A percentile compares a stretch with the other conserved stretches of the same genome.
Evolutionary conservation across 2,329 filamentous ascomycete species (phyloP).

Genomic region (Alternaria triticina): DNA sequence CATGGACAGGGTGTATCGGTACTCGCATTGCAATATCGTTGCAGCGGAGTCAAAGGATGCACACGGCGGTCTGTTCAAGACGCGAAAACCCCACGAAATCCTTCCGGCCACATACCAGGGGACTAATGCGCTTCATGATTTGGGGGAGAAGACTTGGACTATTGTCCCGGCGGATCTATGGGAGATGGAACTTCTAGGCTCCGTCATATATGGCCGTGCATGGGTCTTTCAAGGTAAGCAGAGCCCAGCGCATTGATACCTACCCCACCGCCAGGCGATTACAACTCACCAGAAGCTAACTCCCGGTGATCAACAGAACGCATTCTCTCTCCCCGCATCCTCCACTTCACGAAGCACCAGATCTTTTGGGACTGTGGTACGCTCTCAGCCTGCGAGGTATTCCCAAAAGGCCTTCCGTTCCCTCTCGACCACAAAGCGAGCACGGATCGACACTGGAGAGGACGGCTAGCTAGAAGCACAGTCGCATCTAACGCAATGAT

Average conservation of each 20-base stretch:
- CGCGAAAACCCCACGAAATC: neutral
- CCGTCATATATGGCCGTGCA: conserved; percentile 8
- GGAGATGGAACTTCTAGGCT: conserved; percentile 1
- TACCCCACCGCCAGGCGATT: neutral
- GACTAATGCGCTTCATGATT: neutral
- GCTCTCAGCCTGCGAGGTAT: conserved; percentile 17
- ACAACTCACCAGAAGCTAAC: neutral
- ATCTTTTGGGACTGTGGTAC: conserved; percentile 29
- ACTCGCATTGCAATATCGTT: neutral
- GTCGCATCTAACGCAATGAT: neutral
- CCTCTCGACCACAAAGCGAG: neutral
- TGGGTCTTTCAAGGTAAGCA: conserved; percentile 21
- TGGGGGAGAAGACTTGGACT: neutral
- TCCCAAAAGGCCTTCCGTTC: neutral
- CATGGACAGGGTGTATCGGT: neutral
- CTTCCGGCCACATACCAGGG: neutral
- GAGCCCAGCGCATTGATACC: neutral
- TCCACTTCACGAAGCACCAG: conserved; percentile 22
- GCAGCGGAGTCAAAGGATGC: neutral
- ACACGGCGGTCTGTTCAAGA: neutral
- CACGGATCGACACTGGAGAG: neutral
- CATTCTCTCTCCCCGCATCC: conserved; percentile 20
- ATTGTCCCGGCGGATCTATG: conserved; percentile 5
- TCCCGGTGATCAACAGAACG: conserved; percentile 6
- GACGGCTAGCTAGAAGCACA: neutral